Conservation (phyloP, 192 early-diverging fungal genomes). For the Coemansia sp. region DNA sequence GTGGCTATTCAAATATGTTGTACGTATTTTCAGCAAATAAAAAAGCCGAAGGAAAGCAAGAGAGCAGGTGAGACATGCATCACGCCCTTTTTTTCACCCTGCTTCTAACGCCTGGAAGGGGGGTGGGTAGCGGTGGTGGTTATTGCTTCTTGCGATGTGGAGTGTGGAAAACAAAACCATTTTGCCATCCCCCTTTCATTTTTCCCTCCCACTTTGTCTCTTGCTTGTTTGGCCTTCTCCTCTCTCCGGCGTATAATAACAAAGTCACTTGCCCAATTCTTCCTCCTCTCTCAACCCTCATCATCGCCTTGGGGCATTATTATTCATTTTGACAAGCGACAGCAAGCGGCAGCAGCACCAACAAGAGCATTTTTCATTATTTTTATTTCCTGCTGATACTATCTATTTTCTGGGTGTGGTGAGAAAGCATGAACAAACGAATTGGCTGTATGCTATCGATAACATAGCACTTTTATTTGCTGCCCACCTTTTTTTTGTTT, state of each 20-base stretch:
- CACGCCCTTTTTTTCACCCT: background rate
- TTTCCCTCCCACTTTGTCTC: no score
- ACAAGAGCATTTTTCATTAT: background rate
- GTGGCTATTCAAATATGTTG: background rate
- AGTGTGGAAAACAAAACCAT: no score
- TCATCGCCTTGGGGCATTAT: background rate
- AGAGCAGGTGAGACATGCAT: constrained; percentile 3
- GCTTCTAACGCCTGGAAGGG: no score
- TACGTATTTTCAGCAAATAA: background rate
- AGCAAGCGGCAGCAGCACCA: no score
- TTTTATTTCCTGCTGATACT: background rate
- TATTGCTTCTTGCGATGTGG: no score
- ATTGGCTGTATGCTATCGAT: background rate
- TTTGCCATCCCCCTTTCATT: no score
- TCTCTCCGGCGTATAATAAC: background rate
- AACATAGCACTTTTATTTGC: background rate
- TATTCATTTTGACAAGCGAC: background rate
- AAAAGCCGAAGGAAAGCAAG: background rate
- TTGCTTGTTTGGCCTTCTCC: background rate
- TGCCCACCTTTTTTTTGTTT: background rate
- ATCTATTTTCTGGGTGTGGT: background rate
- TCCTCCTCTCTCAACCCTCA: background rate
- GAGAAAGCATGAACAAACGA: background rate
- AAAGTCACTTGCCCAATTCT: background rate
- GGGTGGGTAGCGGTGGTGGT: no score